Evolutionary conservation across 768 basidiomycete genomes (phyloP).

Genomic region (Lactarius trivialis): DNA sequence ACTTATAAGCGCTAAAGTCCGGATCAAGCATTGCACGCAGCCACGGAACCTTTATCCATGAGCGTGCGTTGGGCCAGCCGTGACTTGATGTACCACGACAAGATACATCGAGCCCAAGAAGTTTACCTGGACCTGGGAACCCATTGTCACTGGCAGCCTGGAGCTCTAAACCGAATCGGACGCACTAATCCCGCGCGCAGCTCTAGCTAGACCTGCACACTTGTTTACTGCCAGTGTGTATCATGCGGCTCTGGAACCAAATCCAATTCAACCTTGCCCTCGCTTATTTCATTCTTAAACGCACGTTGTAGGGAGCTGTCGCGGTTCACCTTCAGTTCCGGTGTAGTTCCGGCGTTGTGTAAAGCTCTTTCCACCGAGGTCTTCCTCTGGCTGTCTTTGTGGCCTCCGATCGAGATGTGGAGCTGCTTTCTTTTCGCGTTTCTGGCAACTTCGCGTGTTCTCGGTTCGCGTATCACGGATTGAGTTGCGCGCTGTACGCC

Average conservation of each 20-base stretch:
- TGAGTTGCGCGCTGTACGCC: too few relatives aligned
- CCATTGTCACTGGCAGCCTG: neutral
- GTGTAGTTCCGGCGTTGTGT: too few relatives aligned
- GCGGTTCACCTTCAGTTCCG: too few relatives aligned
- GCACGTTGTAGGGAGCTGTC: neutral
- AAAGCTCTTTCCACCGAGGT: neutral
- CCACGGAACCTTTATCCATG: slow-evolving; percentile 26
- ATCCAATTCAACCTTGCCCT: neutral
- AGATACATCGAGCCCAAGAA: neutral
- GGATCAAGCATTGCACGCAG: slow-evolving; percentile 1
- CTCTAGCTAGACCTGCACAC: neutral
- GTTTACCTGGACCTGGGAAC: neutral
- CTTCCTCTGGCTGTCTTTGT: neutral
- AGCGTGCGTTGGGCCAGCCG: slow-evolving; percentile 26
- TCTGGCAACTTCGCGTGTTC: neutral
- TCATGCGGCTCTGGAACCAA: neutral
- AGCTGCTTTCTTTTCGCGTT: neutral
- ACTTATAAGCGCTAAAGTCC: slow-evolving; percentile 13
- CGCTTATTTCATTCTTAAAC: neutral
- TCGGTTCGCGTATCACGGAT: neutral
- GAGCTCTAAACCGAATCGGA: neutral
- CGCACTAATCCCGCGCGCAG: neutral
- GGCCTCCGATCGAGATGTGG: neutral
- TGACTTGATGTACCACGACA: neutral
- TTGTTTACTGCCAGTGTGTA: neutral